Conservation (phyloP, 331 rosid species). For the Quercus phellos region DNA sequence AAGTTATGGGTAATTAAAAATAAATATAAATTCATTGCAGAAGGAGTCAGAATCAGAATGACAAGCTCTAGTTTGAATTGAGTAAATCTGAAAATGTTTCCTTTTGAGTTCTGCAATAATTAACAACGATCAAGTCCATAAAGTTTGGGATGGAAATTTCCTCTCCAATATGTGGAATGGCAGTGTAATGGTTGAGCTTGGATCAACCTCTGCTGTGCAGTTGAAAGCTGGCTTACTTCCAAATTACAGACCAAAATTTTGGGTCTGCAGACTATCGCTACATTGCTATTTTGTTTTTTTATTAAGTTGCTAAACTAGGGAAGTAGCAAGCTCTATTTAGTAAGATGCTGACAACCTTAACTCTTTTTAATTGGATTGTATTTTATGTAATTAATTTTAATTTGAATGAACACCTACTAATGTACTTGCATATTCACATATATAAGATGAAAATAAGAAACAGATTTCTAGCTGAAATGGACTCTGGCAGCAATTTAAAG, state of each 20-base stretch:
- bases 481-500: not conserved
- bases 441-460: not conserved
- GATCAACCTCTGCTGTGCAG: not conserved
- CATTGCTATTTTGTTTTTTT: not conserved
- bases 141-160: not conserved
- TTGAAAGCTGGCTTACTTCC: not conserved
- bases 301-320: not conserved
- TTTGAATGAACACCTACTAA: not conserved
- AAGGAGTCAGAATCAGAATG: not conserved
- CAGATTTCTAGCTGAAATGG: not conserved
- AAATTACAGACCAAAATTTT: not conserved
- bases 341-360: not conserved
- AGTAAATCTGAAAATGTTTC: not conserved
- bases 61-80: not conserved
- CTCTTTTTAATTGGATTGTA: not conserved
- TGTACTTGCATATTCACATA: not conserved
- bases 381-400: not conserved
- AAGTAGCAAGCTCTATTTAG: not conserved
- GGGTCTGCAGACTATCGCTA: not conserved
- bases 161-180: not conserved
- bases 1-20: not conserved
- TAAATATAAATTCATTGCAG: not conserved
- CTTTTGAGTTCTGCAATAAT: not conserved
- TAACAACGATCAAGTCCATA: not conserved
- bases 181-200: not conserved